These are phyloP conservation scores for Earliella scabrosa DNA, from an alignment of 1,284 basidiomycete species.

Conservation along the genomic window DNA sequence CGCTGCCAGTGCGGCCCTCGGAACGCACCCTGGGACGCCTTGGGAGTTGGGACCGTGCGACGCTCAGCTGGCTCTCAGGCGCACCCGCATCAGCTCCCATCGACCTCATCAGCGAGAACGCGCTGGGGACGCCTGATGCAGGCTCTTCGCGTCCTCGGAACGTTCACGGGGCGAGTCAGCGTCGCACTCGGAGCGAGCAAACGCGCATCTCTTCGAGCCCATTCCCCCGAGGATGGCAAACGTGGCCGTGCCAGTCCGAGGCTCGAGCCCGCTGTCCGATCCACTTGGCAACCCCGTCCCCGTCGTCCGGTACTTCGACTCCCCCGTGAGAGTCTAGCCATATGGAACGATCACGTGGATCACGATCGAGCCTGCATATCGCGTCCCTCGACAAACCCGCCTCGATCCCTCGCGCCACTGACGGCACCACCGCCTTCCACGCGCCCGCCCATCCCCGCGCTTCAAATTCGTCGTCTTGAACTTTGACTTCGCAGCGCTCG, in stretches of 20 bases:
- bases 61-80: too few relatives aligned
- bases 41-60: too few relatives aligned
- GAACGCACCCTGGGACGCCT: too few relatives aligned
- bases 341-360: slow-evolving; percentile 28
- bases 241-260: slow-evolving; percentile 8
- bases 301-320: slow-evolving; percentile 11
- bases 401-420: slow-evolving; percentile 7
- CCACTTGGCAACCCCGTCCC: slow-evolving; percentile 9
- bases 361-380: slow-evolving; percentile 7
- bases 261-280: slow-evolving; percentile 2
- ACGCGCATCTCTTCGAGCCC: slow-evolving; percentile 7
- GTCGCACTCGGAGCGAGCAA: too few relatives aligned
- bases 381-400: slow-evolving; percentile 2
- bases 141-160: background rate
- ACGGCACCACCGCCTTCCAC: slow-evolving; percentile 2
- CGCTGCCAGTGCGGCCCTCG: background rate
- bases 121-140: slow-evolving; percentile 1
- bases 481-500: background rate
- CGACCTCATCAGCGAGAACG: slow-evolving; percentile 1
- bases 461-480: background rate
- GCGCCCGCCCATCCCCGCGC: background rate
- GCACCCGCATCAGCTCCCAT: background rate
- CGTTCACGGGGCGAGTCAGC: slow-evolving; percentile 8
- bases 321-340: slow-evolving; percentile 15
- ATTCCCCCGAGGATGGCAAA: slow-evolving; percentile 22